Evolutionary conservation across 2,329 filamentous ascomycete species (phyloP), one percentile per base, ranked within the genome.

Genomic region (Cladosporium cucumerinum): DNA sequence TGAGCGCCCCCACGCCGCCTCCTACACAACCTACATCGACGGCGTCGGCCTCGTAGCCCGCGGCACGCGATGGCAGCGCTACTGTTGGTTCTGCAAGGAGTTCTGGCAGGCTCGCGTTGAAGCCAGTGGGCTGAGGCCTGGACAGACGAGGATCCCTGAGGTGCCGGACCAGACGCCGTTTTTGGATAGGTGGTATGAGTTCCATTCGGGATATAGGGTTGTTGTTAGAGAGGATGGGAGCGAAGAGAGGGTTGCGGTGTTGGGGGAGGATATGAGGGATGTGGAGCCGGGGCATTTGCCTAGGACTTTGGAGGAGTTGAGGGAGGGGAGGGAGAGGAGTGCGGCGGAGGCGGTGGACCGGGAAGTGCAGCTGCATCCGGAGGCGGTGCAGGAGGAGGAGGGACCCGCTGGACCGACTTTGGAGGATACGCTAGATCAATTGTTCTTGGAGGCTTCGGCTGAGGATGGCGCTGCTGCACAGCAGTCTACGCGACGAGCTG

Each of bases 71-170:
- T 83, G 81, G 81, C 79, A 83, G 68, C 73, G 79, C 63, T 84
- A 84, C 65, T 84, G 82, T 67, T 83, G 81, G 81, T 82, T 79
- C 68, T 84, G 82, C 67, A 80, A 81, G 72, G 80, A 81, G 57
- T 84, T 82, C 71, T 84, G 82, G 82, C 76, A 75, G 59, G 80
- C 81, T 61, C 69, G 82, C 21, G 74, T 82, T 21, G 73, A 74
- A 10, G 76, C 75, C 6, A 79, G 79, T 18, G 78, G 80, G 5
- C 70, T 83, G 28, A 71, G 76, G n/a, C 73, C 77, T 1, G 74
- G 72, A 2, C 78, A 82, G 65, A 82, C 82, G 11, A 75, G 78
- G 18, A 79, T 84, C 49, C 82, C 82, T 12, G 73, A 79, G 21
- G 72, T 77, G 30, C 82, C 82, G 11, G 80, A 82, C 67, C 81